Conservation (phyloP, 2,329 filamentous ascomycete species). For the Mollisia scopiformis region DNA sequence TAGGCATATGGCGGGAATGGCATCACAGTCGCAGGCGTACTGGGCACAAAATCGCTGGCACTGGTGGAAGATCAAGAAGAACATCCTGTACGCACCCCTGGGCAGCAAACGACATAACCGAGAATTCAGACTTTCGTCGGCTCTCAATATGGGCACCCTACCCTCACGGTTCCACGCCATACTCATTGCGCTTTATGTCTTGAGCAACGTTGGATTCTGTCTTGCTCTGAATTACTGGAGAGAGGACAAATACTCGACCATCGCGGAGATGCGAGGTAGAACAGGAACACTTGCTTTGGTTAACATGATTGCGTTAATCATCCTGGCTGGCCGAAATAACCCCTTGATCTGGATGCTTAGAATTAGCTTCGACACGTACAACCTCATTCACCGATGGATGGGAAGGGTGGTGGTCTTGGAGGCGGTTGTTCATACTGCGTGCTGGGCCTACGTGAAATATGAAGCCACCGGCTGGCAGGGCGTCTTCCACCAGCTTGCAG, state of each 20-base stretch:
- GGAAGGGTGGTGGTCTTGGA: constrained; percentile 74
- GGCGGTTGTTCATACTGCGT: constrained; percentile 68
- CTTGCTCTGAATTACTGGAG: constrained; percentile 62
- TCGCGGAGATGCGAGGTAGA: constrained; percentile 83
- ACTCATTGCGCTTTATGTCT: constrained; percentile 58
- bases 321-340: constrained; percentile 92
- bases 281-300: constrained; percentile 82
- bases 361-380: constrained; percentile 96
- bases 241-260: constrained; percentile 62
- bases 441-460: constrained; percentile 75
- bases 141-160: constrained; percentile 63
- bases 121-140: constrained; percentile 64
- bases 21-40: constrained; percentile 57
- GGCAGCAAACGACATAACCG: constrained; percentile 69
- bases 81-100: constrained; percentile 65
- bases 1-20: constrained; percentile 63
- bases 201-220: constrained; percentile 66
- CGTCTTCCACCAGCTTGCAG: constrained; percentile 54
- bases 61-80: constrained; percentile 64
- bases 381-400: constrained; percentile 84
- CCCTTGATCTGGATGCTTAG: constrained; percentile 79
- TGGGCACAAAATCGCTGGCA: constrained; percentile 60
- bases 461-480: constrained; percentile 65
- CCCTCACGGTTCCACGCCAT: constrained; percentile 66
- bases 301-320: constrained; percentile 90